Evolutionary conservation across 345 rosid genomes (phyloP), one percentile per base, ranked within the genome.

Genomic region (Pistacia integerrima): DNA sequence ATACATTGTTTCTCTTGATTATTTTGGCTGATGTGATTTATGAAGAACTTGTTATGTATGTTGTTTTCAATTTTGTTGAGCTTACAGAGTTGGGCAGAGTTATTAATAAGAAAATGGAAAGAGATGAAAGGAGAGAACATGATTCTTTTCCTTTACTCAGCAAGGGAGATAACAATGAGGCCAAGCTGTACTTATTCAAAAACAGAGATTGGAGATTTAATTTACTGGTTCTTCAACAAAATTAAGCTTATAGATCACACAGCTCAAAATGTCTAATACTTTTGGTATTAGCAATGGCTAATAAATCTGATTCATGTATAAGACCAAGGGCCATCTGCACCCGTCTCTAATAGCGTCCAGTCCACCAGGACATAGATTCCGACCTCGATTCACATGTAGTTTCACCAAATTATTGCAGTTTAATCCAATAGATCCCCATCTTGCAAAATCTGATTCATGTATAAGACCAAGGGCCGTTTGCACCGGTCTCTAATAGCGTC

Each of bases 351-450:
- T 49, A 20, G 86, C 95, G 75, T 82, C 86, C 76, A 95, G 68
- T 30, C 94, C 92, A 11, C 38, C 77, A 61, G 90, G 84, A 72
- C 93, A 90, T 13, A 89, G 68, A 79, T 91, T 89, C 66, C 87
- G 74, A 64, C 93, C 90, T 5, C 90, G 90, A 78, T 88, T 88
- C 85, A 88, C 97, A 70, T 88, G 91, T 28, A 95, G 98, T 75
- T 57, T 88, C 87, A 88, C 76, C 78, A 88, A 77, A 76, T 75
- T 85, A 60, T 78, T 52, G 25, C 25, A 22, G 25, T 22, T 22
- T 22, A 22, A 22, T 22, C 25, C 25, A 22, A 22, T 22, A 22
- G 0, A 22, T 22, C 0, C 25, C 25, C 0, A 22, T 22, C 25
- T 22, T 22, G 25, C 25, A 22, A 22, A 22, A 22, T 78, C 57